phyloP scores from a whole-genome alignment of 192 early-diverging fungal genomes.

The Podochytrium sp. region DNA sequence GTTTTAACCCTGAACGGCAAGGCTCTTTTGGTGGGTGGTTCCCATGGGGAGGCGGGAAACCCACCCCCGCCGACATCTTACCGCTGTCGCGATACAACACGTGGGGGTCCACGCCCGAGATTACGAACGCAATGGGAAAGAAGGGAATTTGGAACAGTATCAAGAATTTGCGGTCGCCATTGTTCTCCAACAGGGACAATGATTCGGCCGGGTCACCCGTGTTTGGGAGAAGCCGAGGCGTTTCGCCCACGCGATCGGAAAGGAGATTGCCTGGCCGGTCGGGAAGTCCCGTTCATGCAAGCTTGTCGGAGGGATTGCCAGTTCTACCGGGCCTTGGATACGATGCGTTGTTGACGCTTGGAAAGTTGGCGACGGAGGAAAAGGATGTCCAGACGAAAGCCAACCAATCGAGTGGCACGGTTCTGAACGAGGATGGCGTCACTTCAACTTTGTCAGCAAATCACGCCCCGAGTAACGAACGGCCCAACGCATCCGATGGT shows the following conservation, averaged over 20 bases:
- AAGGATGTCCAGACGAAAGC: not conserved
- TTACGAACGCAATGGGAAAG: not conserved
- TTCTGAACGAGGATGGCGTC: constrained; percentile 1
- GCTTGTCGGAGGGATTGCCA: no score
- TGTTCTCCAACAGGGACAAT: not conserved
- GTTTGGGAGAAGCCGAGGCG: no score
- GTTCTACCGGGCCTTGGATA: no score
- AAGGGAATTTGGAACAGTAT: constrained; percentile 9
- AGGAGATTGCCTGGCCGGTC: no score
- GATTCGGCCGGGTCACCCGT: not conserved
- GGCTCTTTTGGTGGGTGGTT: not conserved
- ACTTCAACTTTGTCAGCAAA: no score
- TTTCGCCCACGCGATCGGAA: no score
- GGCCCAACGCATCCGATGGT: no score
- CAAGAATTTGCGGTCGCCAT: constrained; percentile 7
- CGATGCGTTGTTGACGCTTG: no score
- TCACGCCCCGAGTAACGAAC: no score
- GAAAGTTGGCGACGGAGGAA: no score
- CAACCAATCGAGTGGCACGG: not conserved
- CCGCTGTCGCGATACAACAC: not conserved
- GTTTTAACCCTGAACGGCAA: not conserved
- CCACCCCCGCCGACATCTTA: not conserved
- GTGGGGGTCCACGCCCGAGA: constrained; percentile 18
- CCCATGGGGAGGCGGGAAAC: not conserved
- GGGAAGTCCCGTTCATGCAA: no score